A percentile compares a stretch with the other conserved stretches of the same genome.
These are phyloP conservation scores for Schwanniomyces pseudopolymorphus DNA, from an alignment of 805 yeast species.

Conservation along the genomic window DNA sequence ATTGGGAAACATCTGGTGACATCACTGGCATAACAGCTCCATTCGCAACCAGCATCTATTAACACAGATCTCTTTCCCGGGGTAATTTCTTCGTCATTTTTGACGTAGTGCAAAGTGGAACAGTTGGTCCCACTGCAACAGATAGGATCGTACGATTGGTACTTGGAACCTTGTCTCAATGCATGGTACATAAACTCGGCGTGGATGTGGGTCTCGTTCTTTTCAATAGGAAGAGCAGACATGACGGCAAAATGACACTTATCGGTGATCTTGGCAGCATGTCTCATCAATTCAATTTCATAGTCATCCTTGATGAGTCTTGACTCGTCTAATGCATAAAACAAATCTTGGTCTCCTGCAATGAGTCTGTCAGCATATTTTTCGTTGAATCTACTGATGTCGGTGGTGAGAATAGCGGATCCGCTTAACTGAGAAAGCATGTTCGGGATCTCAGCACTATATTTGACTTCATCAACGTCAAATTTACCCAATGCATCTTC, in stretches of 20 bases:
- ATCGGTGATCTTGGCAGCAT: conserved; percentile 84
- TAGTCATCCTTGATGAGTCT: conserved; percentile 80
- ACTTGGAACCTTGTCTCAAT: conserved; percentile 87
- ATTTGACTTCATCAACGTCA: conserved; percentile 82
- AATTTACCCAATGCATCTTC: conserved; percentile 64
- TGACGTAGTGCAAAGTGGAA: conserved; percentile 86
- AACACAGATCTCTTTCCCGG: conserved; percentile 66
- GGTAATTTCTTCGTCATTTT: conserved; percentile 57
- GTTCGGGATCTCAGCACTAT: conserved; percentile 48
- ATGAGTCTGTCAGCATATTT: conserved; percentile 36
- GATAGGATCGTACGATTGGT: conserved; percentile 89
- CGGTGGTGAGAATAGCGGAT: conserved; percentile 50
- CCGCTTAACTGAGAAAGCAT: conserved; percentile 29
- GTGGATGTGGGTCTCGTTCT: conserved; percentile 86
- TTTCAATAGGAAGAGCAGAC: conserved; percentile 87
- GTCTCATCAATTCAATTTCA: conserved; percentile 73
- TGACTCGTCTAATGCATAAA: conserved; percentile 81
- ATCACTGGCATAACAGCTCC: conserved; percentile 90
- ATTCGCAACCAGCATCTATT: conserved; percentile 97
- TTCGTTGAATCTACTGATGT: conserved; percentile 47
- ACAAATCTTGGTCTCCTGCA: conserved; percentile 47
- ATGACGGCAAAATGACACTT: conserved; percentile 87
- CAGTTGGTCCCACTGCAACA: conserved; percentile 93
- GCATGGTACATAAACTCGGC: conserved; percentile 96
- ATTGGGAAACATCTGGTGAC: conserved; percentile 96